Conservation (phyloP, 2,329 filamentous ascomycete species). For the Cladosporium sp. region DNA sequence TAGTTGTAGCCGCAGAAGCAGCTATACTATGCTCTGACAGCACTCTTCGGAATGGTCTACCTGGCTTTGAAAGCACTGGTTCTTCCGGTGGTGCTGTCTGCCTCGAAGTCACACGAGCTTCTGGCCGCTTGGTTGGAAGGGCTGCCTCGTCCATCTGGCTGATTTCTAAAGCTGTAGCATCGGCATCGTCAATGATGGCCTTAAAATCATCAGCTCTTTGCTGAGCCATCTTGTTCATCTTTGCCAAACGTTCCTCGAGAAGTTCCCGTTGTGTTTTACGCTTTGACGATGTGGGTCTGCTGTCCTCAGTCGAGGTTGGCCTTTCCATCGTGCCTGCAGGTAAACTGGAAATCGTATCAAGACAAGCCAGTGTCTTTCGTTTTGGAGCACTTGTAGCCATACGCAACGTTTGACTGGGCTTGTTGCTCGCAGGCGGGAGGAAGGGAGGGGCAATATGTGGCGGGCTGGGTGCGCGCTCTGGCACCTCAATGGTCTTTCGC, state of each 20-base stretch:
- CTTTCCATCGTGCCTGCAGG: background rate
- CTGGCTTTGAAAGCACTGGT: background rate
- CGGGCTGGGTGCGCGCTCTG: constrained; percentile 26
- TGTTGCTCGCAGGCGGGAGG: constrained; percentile 2
- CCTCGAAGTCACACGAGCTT: background rate
- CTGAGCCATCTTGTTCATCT: constrained; percentile 30
- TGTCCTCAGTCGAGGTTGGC: background rate
- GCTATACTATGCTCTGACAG: constrained; percentile 23
- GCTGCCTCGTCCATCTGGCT: constrained; percentile 10
- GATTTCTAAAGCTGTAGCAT: constrained; percentile 11
- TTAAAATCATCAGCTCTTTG: constrained; percentile 15
- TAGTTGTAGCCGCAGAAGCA: background rate
- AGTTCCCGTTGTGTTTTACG: constrained; percentile 26
- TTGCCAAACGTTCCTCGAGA: constrained; percentile 33
- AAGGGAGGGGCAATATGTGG: constrained; percentile 6
- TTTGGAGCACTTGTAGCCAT: constrained; percentile 42
- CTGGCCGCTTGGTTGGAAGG: background rate
- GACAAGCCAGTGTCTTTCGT: constrained; percentile 44
- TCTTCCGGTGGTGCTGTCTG: constrained; percentile 7
- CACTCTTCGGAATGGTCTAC: constrained; percentile 22
- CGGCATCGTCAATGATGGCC: constrained; percentile 16
- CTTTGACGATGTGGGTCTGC: background rate
- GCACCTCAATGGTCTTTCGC: background rate
- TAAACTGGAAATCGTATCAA: constrained; percentile 32
- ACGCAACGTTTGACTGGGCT: constrained; percentile 38